phyloP scores from a whole-genome alignment of 345 rosid species.

The Euclidium syriacum region DNA sequence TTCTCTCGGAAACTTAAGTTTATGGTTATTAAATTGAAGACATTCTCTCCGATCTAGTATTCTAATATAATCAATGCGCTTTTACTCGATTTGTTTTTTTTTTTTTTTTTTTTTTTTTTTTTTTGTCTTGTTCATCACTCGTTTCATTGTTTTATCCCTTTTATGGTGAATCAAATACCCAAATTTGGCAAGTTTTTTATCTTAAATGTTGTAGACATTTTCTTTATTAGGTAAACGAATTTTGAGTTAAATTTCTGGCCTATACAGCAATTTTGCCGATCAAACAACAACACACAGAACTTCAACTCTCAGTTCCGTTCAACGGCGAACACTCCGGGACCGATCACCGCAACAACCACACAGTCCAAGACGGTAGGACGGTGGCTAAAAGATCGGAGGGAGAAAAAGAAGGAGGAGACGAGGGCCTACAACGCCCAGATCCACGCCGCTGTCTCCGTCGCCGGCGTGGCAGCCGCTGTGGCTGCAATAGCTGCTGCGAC shows the following conservation, averaged over 20 bases:
- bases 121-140: conserved; percentile 1
- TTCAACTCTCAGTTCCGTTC: conserved; percentile 36
- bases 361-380: conserved; percentile 82
- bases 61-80: neutral
- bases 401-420: conserved; percentile 83
- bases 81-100: neutral
- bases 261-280: conserved; percentile 53
- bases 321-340: conserved; percentile 21
- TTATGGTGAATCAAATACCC: neutral
- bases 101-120: neutral
- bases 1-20: conserved; percentile 6
- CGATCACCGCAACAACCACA: conserved; percentile 32
- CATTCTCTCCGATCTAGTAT: conserved; percentile 47
- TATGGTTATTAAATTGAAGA: conserved; percentile 6
- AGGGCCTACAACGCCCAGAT: conserved; percentile 83
- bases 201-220: too few relatives aligned
- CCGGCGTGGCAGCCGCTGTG: conserved; percentile 79
- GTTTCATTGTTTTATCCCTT: neutral
- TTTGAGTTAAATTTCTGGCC: too few relatives aligned
- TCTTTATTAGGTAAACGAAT: too few relatives aligned
- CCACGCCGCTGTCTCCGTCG: conserved; percentile 71
- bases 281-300: conserved; percentile 35
- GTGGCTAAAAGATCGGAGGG: conserved; percentile 77
- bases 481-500: conserved; percentile 88
- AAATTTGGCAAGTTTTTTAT: too few relatives aligned